Conservation (phyloP, 164 flowering plant species). For the Stephania yunnanensis region DNA sequence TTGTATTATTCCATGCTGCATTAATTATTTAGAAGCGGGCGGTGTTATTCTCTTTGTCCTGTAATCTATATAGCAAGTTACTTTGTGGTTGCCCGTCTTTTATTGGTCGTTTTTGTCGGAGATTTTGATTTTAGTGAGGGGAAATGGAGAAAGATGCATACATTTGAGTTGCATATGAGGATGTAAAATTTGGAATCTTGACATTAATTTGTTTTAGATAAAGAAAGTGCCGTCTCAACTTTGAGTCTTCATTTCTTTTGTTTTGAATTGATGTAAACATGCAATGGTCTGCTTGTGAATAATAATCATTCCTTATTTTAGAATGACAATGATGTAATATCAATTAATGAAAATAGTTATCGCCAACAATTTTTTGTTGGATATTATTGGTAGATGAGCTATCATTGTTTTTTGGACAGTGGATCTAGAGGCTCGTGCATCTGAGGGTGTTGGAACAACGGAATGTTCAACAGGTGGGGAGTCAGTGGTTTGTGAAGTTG, state of each 20-base stretch:
- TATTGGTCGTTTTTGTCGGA: not conserved
- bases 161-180: not conserved
- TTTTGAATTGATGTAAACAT: constrained; percentile 1
- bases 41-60: not conserved
- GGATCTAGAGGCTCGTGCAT: constrained; percentile 18
- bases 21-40: not conserved
- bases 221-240: not conserved
- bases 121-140: not conserved
- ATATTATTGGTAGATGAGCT: not conserved
- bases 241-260: not conserved
- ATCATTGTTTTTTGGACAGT: constrained; percentile 14
- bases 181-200: not conserved
- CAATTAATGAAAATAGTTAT: not conserved
- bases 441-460: constrained; percentile 21
- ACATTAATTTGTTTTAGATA: not conserved
- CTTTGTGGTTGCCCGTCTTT: not conserved
- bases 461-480: constrained; percentile 24
- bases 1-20: not conserved
- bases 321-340: not conserved
- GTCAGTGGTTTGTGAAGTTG: constrained; percentile 15
- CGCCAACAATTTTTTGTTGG: not conserved
- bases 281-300: not conserved
- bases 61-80: not conserved
- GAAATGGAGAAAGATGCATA: not conserved
- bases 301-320: not conserved